Conservation (phyloP, 331 rosid species). For the Acacia concinna region DNA sequence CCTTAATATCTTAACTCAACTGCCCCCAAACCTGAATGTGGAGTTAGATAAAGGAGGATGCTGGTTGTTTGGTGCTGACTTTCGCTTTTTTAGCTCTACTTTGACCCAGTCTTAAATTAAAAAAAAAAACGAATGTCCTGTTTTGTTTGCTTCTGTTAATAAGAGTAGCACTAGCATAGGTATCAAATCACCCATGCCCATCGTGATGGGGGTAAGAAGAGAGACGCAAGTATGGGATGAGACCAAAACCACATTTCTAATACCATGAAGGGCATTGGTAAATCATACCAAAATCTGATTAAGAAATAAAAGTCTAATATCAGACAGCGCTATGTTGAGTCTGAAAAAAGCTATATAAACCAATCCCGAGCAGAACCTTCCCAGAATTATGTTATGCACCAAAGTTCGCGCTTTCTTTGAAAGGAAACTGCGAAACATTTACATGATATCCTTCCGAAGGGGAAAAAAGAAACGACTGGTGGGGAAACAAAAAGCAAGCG, state of each 20-base stretch:
- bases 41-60: no score
- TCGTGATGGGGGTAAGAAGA: background rate
- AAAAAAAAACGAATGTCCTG: no score
- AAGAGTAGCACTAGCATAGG: background rate
- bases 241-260: background rate
- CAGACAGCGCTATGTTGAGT: background rate
- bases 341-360: conserved; percentile 34
- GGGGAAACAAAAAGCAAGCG: background rate
- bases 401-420: conserved; percentile 37
- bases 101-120: no score
- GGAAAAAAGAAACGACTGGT: background rate
- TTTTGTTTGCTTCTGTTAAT: background rate
- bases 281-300: background rate
- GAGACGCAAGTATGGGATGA: background rate
- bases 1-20: no score
- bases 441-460: conserved; percentile 38
- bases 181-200: background rate
- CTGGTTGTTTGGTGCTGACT: no score
- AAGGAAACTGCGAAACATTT: conserved; percentile 40
- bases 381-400: conserved; percentile 30
- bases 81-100: no score
- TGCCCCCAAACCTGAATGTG: no score
- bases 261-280: background rate
- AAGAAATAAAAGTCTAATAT: background rate
- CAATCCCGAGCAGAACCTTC: conserved; percentile 39